Base-by-base conservation (phyloP, 345 rosid genomes). In the Gossypium arboreum region DNA sequence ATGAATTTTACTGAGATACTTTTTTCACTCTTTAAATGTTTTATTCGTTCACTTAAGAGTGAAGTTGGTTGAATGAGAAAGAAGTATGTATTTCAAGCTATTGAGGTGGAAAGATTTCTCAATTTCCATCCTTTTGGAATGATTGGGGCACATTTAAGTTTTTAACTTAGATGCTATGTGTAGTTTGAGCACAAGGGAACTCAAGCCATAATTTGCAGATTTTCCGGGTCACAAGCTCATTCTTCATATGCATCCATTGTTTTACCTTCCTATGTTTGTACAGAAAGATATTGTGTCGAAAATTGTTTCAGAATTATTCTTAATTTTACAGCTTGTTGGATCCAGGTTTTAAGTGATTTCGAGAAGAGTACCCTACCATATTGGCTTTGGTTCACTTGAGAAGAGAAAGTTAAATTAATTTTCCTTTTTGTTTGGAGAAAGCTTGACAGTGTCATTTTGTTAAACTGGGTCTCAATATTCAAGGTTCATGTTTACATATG, bases 341-440 rank as follows among this genome's bases (percentile, higher is more conserved):
- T 18, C 61, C 61, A 57, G 29, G 41, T 57, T 57, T 57, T 57
- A 22, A 57, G 29, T 20, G 61, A 20, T 20, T 25, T 57, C 7
- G 15, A 22, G 27, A 57, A 20, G 10, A 34, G 61, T 20, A 22
- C 29, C 29, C 29, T 57, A 57, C 24, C 29, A 54, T 54, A 17
- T 54, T 60, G 8, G 41, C 43, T 60, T 62, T 62, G 41, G 64
- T 29, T 62, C 67, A 34, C 47, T 62, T 62, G 22, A 62, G 67
- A 34, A 62, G 47, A 17, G 67, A 62, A 62, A 39, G 17, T 29
- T 16, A 62, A 62, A 17, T 2, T 29, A 62, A 34, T 1, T 16
- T 62, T 34, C 12, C n/a, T 39, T 62, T 62, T 29, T 41, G 47
- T 17, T 64, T 39, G 12, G 47, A 39, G n/a, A 17, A 17, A 4